Base-by-base conservation (phyloP, 2,329 filamentous ascomycete species). In the Fusarium guadeloupense region DNA sequence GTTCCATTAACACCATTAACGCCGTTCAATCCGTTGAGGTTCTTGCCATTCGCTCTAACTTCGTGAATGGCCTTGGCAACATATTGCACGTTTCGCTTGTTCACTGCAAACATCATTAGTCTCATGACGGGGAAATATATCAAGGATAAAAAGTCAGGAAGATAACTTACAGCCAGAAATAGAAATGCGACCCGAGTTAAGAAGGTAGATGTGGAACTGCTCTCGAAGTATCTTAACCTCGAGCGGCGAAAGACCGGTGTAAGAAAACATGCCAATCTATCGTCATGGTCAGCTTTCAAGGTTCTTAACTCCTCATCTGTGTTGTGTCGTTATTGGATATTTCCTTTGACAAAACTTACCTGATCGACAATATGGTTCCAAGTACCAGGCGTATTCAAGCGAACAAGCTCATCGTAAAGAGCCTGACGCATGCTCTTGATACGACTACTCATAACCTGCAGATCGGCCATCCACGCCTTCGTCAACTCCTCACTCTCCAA, bases 241-340 rank as follows among this genome's bases (percentile, higher is more conserved):
- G 49, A 84, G 73, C 76, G 92, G 89, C 4, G 76, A 84, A 72
- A 95, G 78, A 8, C 91, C 91, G 0, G 91, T 95, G 76, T 96
- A 99, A 75, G 89, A 94, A 80, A 99, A 99, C 95, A 99, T 99
- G 79, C 95, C 95, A 72, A 98, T 98, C 84, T 99, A 3, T 4
- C 25, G 1, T 13, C 14, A 19, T 2, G 13, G 31, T 66, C 12
- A 66, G 55, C 10, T 5, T 14, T 6, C 2, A 4, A 1, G 5
- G 2, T 1, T 1, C 7, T 9, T 2, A 12, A 6, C 33, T 2
- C 17, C 5, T 19, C 4, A 5, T 23, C 7, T n/a, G 6, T 9
- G 10, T 8, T 25, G 10, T 25, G 23, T 9, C 10, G 23, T 25
- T 25, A 25, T 25, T 25, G 3, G 23, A 25, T 6, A 9, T n/a